Evolutionary conservation across 805 yeast genomes (phyloP).

Genomic region (Barnettozyma populi): DNA sequence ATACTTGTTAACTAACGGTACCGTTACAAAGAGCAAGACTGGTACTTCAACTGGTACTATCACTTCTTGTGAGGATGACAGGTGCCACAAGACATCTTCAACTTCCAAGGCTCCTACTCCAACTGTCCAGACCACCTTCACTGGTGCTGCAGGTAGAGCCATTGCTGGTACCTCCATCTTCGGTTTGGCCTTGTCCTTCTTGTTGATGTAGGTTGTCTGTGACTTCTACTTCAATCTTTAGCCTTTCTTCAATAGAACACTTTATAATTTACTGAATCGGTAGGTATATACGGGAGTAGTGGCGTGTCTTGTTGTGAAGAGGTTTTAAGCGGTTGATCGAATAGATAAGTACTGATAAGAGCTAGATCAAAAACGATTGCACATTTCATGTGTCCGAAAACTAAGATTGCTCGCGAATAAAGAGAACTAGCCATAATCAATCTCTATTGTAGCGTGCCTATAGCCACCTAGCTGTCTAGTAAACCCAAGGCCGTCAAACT

Average conservation of each 20-base stretch:
- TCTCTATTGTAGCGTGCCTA: too few relatives aligned
- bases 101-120: background rate
- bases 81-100: background rate
- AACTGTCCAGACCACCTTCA: slow-evolving; percentile 2
- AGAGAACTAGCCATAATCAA: background rate
- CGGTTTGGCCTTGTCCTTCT: slow-evolving; percentile 2
- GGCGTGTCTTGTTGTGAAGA: too few relatives aligned
- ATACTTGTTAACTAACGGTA: background rate
- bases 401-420: background rate
- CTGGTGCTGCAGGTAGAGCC: slow-evolving; percentile 5
- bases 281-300: too few relatives aligned
- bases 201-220: background rate
- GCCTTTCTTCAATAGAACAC: background rate
- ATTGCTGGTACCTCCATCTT: slow-evolving; percentile 3
- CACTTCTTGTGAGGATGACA: background rate
- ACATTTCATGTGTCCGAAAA: too few relatives aligned
- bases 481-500: too few relatives aligned
- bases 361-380: background rate
- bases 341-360: background rate
- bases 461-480: too few relatives aligned
- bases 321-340: background rate
- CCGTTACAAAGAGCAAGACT: background rate
- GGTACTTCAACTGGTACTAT: background rate
- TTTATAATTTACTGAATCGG: too few relatives aligned
- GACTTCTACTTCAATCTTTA: background rate